A percentile compares a stretch with the other conserved stretches of the same genome.
phyloP scores from a whole-genome alignment of 768 basidiomycete species.

The Suillus tomentosus region DNA sequence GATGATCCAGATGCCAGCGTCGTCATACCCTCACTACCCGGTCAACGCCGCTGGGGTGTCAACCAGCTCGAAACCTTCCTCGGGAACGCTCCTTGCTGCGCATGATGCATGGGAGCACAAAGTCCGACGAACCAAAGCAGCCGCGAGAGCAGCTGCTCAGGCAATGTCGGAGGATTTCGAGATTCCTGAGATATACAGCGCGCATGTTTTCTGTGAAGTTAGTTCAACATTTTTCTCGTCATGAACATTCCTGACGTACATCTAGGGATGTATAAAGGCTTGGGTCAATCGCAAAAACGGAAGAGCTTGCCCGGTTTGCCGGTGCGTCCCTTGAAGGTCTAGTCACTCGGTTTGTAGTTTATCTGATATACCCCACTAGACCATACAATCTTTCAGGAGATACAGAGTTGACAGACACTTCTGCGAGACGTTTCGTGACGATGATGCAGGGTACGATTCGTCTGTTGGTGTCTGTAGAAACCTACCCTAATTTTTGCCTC shows the following conservation, averaged over 20 bases:
- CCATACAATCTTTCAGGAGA: conserved; percentile 47
- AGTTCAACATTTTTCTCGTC: conserved; percentile 10
- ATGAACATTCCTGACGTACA: background rate
- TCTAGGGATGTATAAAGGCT: conserved; percentile 59
- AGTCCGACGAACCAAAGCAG: too few relatives aligned
- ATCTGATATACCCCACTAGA: conserved; percentile 32
- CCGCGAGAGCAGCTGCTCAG: too few relatives aligned
- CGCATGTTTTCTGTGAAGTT: conserved; percentile 82
- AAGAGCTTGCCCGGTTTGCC: conserved; percentile 78
- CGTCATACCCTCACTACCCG: too few relatives aligned
- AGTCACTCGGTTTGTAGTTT: too few relatives aligned
- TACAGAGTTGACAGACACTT: too few relatives aligned
- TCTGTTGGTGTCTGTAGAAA: conserved; percentile 16
- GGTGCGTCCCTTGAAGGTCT: conserved; percentile 38
- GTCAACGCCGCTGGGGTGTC: too few relatives aligned
- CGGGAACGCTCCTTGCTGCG: too few relatives aligned
- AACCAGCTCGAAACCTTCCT: too few relatives aligned
- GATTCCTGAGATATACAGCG: too few relatives aligned
- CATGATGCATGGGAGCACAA: too few relatives aligned
- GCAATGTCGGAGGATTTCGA: too few relatives aligned
- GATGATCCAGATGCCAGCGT: too few relatives aligned
- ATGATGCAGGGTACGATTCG: conserved; percentile 94
- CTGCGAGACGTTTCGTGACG: conserved; percentile 96
- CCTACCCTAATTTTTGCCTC: background rate
- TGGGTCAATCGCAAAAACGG: conserved; percentile 64